A percentile compares a stretch with the other conserved stretches of the same genome.
Evolutionary conservation across 2,329 filamentous ascomycete genomes (phyloP).

Genomic region (Neofusicoccum ribis): DNA sequence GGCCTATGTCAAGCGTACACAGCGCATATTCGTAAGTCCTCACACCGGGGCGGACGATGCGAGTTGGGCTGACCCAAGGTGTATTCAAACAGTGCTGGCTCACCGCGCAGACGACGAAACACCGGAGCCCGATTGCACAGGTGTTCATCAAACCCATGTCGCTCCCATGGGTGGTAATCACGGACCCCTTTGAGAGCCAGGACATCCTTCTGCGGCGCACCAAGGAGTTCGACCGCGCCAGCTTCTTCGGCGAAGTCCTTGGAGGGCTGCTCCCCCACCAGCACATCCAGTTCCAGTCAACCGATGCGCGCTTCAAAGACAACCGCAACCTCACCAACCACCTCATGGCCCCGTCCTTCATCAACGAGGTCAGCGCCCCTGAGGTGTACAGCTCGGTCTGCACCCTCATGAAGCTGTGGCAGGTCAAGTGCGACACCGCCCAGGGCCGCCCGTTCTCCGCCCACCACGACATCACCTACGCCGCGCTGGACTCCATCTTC

Average conservation of each 20-base stretch:
- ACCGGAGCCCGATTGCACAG: conserved; percentile 48
- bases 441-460: conserved; percentile 34
- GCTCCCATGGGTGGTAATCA: conserved; percentile 47
- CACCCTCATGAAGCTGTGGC: conserved; percentile 38
- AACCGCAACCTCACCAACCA: conserved; percentile 41
- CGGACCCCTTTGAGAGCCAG: conserved; percentile 46
- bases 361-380: conserved; percentile 36
- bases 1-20: conserved; percentile 36
- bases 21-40: conserved; percentile 21
- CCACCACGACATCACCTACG: conserved; percentile 32
- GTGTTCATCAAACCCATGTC: conserved; percentile 48
- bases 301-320: conserved; percentile 33
- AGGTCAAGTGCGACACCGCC: conserved; percentile 33
- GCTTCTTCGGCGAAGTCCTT: conserved; percentile 34
- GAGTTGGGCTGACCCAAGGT: not conserved
- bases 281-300: conserved; percentile 36
- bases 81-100: conserved; percentile 30
- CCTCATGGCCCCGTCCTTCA: conserved; percentile 40
- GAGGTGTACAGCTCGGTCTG: conserved; percentile 33
- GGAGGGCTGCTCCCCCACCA: conserved; percentile 35
- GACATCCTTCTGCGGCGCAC: conserved; percentile 47
- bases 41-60: not conserved
- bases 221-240: conserved; percentile 48
- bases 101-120: conserved; percentile 24
- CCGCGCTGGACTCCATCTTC: conserved; percentile 24